Percentiles rank a stretch among this genome's conserved stretches.
phyloP scores from a whole-genome alignment of 768 basidiomycete genomes.

The Agrocybe chaxingu region DNA sequence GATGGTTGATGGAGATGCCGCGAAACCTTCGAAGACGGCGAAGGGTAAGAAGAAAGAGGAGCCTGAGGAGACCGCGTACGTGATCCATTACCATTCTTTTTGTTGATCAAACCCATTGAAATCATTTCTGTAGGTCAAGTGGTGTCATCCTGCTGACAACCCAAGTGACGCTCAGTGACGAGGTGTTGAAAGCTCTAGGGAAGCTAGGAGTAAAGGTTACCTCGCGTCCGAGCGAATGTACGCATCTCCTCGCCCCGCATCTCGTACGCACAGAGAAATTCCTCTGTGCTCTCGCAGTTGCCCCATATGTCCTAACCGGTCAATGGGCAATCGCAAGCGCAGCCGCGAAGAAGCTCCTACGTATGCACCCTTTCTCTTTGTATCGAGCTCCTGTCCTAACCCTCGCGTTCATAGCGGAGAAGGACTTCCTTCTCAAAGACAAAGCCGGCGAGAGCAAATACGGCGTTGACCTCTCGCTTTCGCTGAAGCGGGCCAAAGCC shows the following conservation, averaged over 20 bases:
- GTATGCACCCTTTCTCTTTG: slow-evolving; percentile 38
- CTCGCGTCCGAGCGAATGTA: slow-evolving; percentile 63
- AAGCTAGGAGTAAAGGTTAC: slow-evolving; percentile 69
- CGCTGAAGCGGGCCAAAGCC: slow-evolving; percentile 55
- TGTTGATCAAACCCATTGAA: not conserved
- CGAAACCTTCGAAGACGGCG: too few species aligned
- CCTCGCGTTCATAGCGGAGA: slow-evolving; percentile 48
- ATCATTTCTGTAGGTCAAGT: slow-evolving; percentile 10
- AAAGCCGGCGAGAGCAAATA: slow-evolving; percentile 61
- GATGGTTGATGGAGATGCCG: too few species aligned
- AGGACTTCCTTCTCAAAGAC: slow-evolving; percentile 59
- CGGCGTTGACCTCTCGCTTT: slow-evolving; percentile 58
- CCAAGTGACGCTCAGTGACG: slow-evolving; percentile 53
- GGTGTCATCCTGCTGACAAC: slow-evolving; percentile 64
- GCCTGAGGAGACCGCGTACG: not conserved
- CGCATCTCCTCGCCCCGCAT: slow-evolving; percentile 69
- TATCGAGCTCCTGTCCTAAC: not conserved
- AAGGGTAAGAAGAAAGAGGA: slow-evolving; percentile 1
- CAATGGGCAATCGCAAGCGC: slow-evolving; percentile 69
- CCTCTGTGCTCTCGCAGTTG: slow-evolving; percentile 66
- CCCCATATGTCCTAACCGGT: slow-evolving; percentile 59
- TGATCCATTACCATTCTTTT: not conserved
- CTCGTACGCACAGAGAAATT: slow-evolving; percentile 88
- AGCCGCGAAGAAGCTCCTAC: slow-evolving; percentile 52
- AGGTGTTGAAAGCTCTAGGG: slow-evolving; percentile 55